Evolutionary conservation across 495 filamentous ascomycete genomes (phyloP), one percentile per base, ranked within the genome.

Genomic region (Filosporella fistucella): DNA sequence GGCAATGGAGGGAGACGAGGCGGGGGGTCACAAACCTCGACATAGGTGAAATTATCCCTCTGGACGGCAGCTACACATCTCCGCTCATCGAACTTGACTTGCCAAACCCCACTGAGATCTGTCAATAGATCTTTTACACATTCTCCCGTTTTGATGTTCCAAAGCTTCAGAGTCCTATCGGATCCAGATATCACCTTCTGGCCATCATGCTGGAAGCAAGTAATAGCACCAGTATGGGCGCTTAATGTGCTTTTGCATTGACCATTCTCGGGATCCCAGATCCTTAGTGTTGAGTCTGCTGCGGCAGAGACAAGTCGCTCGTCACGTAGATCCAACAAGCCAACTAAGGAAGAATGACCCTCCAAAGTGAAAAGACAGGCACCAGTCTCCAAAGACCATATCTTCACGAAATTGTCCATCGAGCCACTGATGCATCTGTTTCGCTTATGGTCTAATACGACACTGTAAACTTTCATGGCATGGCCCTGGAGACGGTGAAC

Each of bases 361-460:
- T 97, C 93, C 1, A 99, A 78, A 26, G 88, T 97, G 64, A 91
- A 86, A 8, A 97, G 69, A 42, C 87, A 82, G 2, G 82, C 68
- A 1, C 93, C 93, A 25, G 85, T 93, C 30, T 90, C 85, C n/a
- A 99, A 72, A 14, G 91, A 95, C 93, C 93, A 99, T 21, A 99
- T 89, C 68, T 97, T 97, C 55, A 99, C 91, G 55, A 88, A 72
- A 59, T 93, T 95, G 55, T 99, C 93, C 93, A 99, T 99, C 11
- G 90, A 95, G 30, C 93, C 93, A 58, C 89, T 96, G 61, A 99
- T 97, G 66, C 93, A 99, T 34, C 89, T 85, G 52, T 91, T 95
- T 44, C 93, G 83, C 57, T 87, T 83, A 52, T 88, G 85, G 61
- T 99, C 93, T 29, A 97, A 69, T 17, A 99, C 94, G 18, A 99